Percentiles rank a stretch among this genome's conserved stretches.
phyloP scores from a whole-genome alignment of 805 yeast species.

The Wickerhamomyces rabaulensis region DNA sequence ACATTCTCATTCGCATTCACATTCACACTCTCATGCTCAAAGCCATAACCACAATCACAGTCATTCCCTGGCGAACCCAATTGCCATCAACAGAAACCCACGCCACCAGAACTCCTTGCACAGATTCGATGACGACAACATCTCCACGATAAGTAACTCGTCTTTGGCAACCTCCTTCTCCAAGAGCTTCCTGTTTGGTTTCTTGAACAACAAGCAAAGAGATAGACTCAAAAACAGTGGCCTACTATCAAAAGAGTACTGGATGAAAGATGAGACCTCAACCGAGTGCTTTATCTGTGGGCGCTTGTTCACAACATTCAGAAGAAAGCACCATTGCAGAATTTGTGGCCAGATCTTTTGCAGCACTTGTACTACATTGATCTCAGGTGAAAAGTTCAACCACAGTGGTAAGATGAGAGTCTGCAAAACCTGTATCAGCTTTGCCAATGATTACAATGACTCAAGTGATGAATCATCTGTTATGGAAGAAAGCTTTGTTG shows the following conservation, averaged over 20 bases:
- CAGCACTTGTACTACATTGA: conserved; percentile 67
- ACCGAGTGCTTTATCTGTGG: conserved; percentile 84
- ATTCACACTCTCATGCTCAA: conserved; percentile 1
- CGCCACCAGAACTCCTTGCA: conserved; percentile 8
- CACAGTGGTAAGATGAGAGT: conserved; percentile 68
- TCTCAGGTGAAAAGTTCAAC: conserved; percentile 61
- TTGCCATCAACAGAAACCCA: conserved; percentile 14
- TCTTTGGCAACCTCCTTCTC: conserved; percentile 38
- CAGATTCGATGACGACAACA: conserved; percentile 28
- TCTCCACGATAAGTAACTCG: conserved; percentile 33
- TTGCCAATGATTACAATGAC: conserved; percentile 63
- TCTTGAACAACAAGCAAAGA: conserved; percentile 29
- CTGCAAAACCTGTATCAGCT: conserved; percentile 64
- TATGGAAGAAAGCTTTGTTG: conserved; percentile 28
- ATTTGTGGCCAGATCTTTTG: conserved; percentile 96
- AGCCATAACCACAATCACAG: conserved; percentile 1
- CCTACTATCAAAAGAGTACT: conserved; percentile 58
- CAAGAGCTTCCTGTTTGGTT: conserved; percentile 36
- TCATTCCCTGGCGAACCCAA: conserved; percentile 5
- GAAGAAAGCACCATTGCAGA: conserved; percentile 92
- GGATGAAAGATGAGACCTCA: conserved; percentile 96
- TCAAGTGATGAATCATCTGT: conserved; percentile 60
- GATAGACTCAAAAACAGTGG: conserved; percentile 18
- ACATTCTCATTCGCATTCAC: background rate
- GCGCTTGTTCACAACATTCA: conserved; percentile 71